Percentiles rank a stretch among this genome's conserved stretches.
Evolutionary conservation across 2,329 filamentous ascomycete species (phyloP).

Genomic region (Penicillium rolfsii): DNA sequence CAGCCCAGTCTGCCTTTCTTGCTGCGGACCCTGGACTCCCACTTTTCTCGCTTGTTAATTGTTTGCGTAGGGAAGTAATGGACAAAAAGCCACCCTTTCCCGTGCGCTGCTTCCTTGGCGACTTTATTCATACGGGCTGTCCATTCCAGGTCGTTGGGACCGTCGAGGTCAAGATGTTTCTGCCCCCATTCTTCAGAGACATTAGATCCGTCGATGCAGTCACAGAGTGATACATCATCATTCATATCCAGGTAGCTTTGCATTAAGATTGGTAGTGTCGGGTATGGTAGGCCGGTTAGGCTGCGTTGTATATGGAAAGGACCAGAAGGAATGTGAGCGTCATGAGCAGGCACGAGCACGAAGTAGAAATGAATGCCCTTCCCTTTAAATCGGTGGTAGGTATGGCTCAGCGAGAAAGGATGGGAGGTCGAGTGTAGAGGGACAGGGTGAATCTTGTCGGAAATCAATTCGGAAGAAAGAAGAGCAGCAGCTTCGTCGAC

Average conservation of each 20-base stretch:
- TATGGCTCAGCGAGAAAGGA: constrained; percentile 32
- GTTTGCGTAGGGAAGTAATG: constrained; percentile 30
- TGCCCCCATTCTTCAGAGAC: constrained; percentile 36
- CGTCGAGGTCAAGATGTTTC: constrained; percentile 31
- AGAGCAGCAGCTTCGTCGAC: constrained; percentile 29
- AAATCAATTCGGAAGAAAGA: constrained; percentile 26
- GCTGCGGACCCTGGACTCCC: constrained; percentile 31
- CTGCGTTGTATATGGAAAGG: constrained; percentile 34
- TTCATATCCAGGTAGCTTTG: constrained; percentile 35
- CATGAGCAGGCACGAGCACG: constrained; percentile 31
- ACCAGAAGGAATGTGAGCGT: constrained; percentile 30
- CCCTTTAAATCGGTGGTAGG: constrained; percentile 36
- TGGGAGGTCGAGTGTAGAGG: constrained; percentile 28
- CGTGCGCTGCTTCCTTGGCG: constrained; percentile 24
- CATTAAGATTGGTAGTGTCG: constrained; percentile 33
- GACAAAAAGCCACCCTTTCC: constrained; percentile 32
- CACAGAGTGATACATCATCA: constrained; percentile 32
- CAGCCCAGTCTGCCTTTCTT: constrained; percentile 32
- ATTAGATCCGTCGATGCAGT: constrained; percentile 37
- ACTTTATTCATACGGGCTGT: constrained; percentile 31
- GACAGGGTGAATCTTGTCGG: constrained; percentile 26
- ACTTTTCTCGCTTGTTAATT: constrained; percentile 30
- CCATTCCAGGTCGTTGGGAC: constrained; percentile 34
- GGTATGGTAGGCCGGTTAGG: constrained; percentile 34
- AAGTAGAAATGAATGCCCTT: constrained; percentile 34